Evolutionary conservation across 2,329 filamentous ascomycete genomes (phyloP), one percentile per base, ranked within the genome.

Genomic region (Didymella exigua): DNA sequence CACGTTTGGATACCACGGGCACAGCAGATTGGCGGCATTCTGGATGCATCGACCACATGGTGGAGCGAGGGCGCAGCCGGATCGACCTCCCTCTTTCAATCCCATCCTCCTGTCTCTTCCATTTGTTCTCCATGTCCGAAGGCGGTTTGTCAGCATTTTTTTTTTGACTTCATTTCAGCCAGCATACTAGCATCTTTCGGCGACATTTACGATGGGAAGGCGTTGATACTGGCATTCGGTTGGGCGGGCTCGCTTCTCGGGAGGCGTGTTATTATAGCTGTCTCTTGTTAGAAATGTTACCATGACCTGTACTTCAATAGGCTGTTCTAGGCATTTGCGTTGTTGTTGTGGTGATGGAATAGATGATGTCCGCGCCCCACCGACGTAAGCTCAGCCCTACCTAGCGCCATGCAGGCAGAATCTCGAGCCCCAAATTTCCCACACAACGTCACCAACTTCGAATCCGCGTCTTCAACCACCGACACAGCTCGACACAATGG

Each of bases 341-440:
- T 10, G 30, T 43, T 3, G 23, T 31, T 9, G 10, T 43, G 19
- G 16, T 8, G n/a, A 34, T 30, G 19, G 16, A 31, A 24, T 31
- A 19, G 29, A 24, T 31, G 52, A 49, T 54, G 33, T 18, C 47
- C 40, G 38, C 34, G 54, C 60, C 62, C 60, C 60, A 56, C 56
- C 47, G 5, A 24, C 21, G 47, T 62, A 60, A 61, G 60, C 58
- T 61, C 48, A 60, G 56, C 58, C 51, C 56, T 66, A 59, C 51
- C 56, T 66, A 59, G 63, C 48, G 52, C 43, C 50, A 29, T 49
- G 26, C 40, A 24, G 47, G 51, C n/a, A 56, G 50, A 54, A 57
- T 48, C 57, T 65, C 59, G 36, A 63, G 62, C 63, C 64, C 63
- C 65, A 61, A 68, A 68, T 62, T 66, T 66, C 61, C 54, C 52